Evolutionary conservation across 2,329 filamentous ascomycete species (phyloP), one percentile per base, ranked within the genome.

Genomic region (Ophiocordyceps australis): DNA sequence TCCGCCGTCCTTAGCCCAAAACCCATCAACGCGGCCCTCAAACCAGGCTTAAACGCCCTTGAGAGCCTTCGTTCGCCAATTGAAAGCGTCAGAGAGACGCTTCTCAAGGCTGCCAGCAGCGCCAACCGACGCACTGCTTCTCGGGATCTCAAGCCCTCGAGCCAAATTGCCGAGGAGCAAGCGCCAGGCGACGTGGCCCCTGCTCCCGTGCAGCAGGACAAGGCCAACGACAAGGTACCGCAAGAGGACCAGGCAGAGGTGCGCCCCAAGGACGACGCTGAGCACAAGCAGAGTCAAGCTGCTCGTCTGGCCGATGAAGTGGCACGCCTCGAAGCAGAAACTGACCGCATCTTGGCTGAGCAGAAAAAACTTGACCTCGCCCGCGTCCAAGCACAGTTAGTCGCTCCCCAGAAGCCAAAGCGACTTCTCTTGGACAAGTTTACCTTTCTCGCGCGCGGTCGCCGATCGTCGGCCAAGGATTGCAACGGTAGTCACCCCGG

Each of bases 331-430:
- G 53, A 62, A 31, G 52, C 49, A 20, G 59, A 65, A 35, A 57
- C 52, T 18, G 51, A 62, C 35, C 54, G 57, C 31, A 53, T 58
- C 23, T 43, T 60, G 23, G 53, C 54, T 14, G 57, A 64, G 34
- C 57, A 62, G 39, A 59, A 57, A 42, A 57, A 52, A 36, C 53
- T 55, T 27, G 56, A 64, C 33, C 46, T 59, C 14, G 50, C 52
- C 25, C 52, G 57, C 28, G 48, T 60, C 14, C 51, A 57, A 32
- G 43, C 51, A 20, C 49, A 59, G 34, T 45, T 60, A 20, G 47
- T 46, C 18, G 51, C 44, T 8, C 38, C 43, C 5, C 40, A 37
- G 34, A 14, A 6, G 17, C 17, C 22, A 13, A 17, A 20, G 17
- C 26, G 24, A 22, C 53, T 55, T 12, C 46, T 64, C 17, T 44